phyloP scores from a whole-genome alignment of 2,329 filamentous ascomycete genomes.

The Aaosphaeria arxii region DNA sequence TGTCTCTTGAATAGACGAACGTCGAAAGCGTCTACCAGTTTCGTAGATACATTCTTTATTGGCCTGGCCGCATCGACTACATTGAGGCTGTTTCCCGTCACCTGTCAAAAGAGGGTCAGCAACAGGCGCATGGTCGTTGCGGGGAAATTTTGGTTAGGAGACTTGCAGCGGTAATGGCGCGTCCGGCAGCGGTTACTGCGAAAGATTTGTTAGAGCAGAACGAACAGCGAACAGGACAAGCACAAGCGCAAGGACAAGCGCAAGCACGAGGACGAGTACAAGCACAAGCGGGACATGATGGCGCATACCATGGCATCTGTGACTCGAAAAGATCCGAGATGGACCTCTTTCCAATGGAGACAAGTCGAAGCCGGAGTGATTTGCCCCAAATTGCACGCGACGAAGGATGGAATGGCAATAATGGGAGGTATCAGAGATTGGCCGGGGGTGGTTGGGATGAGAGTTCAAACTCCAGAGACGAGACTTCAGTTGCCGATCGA shows the following conservation, averaged over 20 bases:
- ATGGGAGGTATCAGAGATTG: no score
- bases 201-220: not conserved
- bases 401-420: no score
- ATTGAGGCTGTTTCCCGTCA: conserved; percentile 33
- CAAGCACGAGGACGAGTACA: not conserved
- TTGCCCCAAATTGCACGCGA: no score
- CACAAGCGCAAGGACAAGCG: no score
- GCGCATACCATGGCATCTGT: conserved; percentile 35
- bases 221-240: no score
- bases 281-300: not conserved
- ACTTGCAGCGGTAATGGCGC: conserved; percentile 36
- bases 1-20: conserved; percentile 31
- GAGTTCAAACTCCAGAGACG: no score
- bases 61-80: conserved; percentile 28
- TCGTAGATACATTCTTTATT: conserved; percentile 34
- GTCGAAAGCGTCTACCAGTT: conserved; percentile 32
- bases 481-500: no score
- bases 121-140: no score
- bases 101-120: conserved; percentile 13
- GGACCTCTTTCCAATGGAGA: no score
- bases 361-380: no score
- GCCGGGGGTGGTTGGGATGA: no score
- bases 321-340: not conserved
- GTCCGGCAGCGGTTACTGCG: conserved; percentile 36
- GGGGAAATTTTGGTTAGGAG: not conserved